phyloP scores from a whole-genome alignment of 1,284 basidiomycete species.

The Grifola frondosa region DNA sequence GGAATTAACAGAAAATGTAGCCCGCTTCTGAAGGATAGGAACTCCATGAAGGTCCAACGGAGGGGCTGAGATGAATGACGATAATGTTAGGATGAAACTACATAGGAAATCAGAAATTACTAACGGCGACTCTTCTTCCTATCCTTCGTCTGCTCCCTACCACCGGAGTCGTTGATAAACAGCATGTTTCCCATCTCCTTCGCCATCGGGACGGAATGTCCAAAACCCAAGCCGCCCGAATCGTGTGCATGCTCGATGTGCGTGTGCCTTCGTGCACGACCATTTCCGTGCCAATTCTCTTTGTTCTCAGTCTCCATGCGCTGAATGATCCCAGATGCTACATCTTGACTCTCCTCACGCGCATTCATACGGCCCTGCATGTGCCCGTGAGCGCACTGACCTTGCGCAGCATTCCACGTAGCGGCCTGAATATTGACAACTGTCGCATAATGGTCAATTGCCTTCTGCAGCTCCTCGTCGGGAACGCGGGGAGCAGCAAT shows the following conservation, averaged over 20 bases:
- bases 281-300: conserved; percentile 45
- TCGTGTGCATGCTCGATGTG: conserved; percentile 12
- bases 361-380: neutral
- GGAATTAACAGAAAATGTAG: conserved; percentile 37
- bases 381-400: conserved; percentile 3
- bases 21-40: conserved; percentile 31
- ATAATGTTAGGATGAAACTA: neutral
- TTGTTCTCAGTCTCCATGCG: conserved; percentile 36
- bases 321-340: too few species aligned
- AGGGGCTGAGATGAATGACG: conserved; percentile 28
- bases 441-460: conserved; percentile 45
- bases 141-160: conserved; percentile 40
- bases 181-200: conserved; percentile 52
- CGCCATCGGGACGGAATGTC: conserved; percentile 38
- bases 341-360: neutral
- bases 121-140: conserved; percentile 56
- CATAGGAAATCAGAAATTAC: conserved; percentile 23
- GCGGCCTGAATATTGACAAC: conserved; percentile 41
- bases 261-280: neutral
- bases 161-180: conserved; percentile 32
- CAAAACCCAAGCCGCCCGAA: conserved; percentile 43
- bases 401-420: conserved; percentile 19
- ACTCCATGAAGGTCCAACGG: conserved; percentile 35
- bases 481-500: conserved; percentile 39
- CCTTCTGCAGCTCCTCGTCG: conserved; percentile 41